A percentile compares a stretch with the other conserved stretches of the same genome.
phyloP scores from a whole-genome alignment of 495 filamentous ascomycete species.

The Talaromyces nanjingensis region DNA sequence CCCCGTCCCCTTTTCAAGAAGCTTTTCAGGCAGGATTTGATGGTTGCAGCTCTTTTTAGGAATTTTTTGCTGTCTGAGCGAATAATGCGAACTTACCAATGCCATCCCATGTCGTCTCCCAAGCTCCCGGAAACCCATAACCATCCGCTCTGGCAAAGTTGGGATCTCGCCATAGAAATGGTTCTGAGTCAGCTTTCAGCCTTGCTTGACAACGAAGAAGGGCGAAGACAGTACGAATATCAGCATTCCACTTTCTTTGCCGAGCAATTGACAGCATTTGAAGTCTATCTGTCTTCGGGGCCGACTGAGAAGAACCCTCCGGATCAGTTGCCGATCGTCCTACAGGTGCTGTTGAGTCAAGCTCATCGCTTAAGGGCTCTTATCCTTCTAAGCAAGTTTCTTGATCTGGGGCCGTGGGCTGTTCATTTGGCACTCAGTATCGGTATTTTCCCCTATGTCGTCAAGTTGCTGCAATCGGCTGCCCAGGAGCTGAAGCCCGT shows the following conservation, averaged over 20 bases:
- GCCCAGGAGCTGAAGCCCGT: conserved; percentile 93
- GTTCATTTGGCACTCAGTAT: conserved; percentile 95
- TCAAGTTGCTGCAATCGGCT: conserved; percentile 92
- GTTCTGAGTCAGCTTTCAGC: conserved; percentile 83
- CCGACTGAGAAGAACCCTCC: conserved; percentile 78
- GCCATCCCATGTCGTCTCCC: conserved; percentile 84
- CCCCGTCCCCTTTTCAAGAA: conserved; percentile 88
- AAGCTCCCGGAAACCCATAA: conserved; percentile 85
- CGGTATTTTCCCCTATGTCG: conserved; percentile 96
- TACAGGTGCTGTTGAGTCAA: conserved; percentile 93
- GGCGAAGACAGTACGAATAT: conserved; percentile 76
- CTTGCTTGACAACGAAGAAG: conserved; percentile 69
- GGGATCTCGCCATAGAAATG: conserved; percentile 96
- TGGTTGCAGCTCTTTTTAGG: conserved; percentile 94
- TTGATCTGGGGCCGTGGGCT: conserved; percentile 95
- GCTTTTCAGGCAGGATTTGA: conserved; percentile 95
- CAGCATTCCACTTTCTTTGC: conserved; percentile 94
- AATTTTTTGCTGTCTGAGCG: conserved; percentile 94
- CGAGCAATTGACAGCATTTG: conserved; percentile 94
- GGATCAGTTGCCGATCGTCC: conserved; percentile 90
- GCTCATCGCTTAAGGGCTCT: conserved; percentile 89
- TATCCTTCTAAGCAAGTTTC: conserved; percentile 86
- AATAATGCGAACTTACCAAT: conserved; percentile 92
- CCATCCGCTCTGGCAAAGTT: conserved; percentile 93
- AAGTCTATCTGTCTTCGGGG: conserved; percentile 89